Base-by-base conservation (phyloP, 2,329 filamentous ascomycete genomes). In the Hymenoscyphus albidus region DNA sequence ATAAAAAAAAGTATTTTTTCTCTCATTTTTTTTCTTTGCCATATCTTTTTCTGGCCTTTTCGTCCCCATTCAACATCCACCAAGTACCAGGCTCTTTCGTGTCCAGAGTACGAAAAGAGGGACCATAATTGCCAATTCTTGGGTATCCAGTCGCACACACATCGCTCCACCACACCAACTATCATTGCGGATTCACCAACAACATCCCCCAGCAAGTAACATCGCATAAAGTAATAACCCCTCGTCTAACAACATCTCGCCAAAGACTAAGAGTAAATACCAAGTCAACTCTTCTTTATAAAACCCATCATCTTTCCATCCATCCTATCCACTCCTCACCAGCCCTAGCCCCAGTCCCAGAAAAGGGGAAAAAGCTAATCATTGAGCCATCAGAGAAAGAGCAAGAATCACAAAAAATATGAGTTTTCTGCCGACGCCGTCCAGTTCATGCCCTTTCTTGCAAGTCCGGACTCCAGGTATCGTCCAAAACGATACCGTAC, bases 371-470 rank as follows among this genome's bases (percentile, higher is more conserved):
- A 18, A 16, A 35, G 54, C 27, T 31, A 65, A 68, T 63, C 55
- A 66, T 68, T 68, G 64, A 69, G 69, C 68, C 56, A 35, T 63
- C 55, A 67, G 67, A 69, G 62, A 63, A 65, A 51, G 22, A 51
- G 18, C n/a, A 22, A 22, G 68, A 69, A 70, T 51, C 13, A 57
- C 27, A 62, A 62, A 39, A 71, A 72, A 67, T 40, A n/a, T 67
- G 61, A 72, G 64, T 66, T 71, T 64, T 74, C 68, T 70, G 67
- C 67, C 66, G 67, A 71, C 72, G 69, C 72, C 70, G 68, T 64
- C 68, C 65, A 65, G 44, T 62, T 62, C 67, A 70, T 74, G 70
- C 71, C 68, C 60, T 67, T 67, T 38, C 70, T 70, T 69, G 69
- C 69, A 71, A 54, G 38, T 69, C 69, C 68, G 65, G 70, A 66